These are phyloP conservation scores for Claviceps sp. DNA, from an alignment of 2,329 filamentous ascomycete species.

Conservation along the genomic window DNA sequence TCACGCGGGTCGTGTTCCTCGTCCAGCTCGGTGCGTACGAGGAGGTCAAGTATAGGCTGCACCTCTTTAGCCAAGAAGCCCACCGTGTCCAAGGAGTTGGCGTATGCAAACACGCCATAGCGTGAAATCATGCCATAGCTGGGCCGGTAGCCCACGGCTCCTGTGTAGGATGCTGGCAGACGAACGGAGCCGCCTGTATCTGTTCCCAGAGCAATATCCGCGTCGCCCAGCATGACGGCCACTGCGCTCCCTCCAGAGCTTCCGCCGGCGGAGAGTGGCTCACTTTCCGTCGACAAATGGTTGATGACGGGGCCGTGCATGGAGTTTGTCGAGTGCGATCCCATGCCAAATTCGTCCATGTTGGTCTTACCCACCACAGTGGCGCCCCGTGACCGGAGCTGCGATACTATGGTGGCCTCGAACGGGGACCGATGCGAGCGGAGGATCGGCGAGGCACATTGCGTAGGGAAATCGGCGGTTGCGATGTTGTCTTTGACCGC, in stretches of 20 bases:
- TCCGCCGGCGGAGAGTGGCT: slow-evolving; percentile 57
- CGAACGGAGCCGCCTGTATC: slow-evolving; percentile 87
- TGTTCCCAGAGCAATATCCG: slow-evolving; percentile 63
- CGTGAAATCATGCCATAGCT: slow-evolving; percentile 80
- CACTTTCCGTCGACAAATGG: slow-evolving; percentile 19
- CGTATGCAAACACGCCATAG: slow-evolving; percentile 79
- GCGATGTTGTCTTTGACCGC: slow-evolving; percentile 71
- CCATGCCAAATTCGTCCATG: slow-evolving; percentile 95
- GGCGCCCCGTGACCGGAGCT: slow-evolving; percentile 50
- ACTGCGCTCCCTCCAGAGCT: slow-evolving; percentile 91
- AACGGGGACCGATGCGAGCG: slow-evolving; percentile 60
- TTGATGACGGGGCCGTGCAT: slow-evolving; percentile 51
- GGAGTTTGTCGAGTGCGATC: slow-evolving; percentile 66
- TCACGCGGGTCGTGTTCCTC: slow-evolving; percentile 51
- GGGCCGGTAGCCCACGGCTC: slow-evolving; percentile 75
- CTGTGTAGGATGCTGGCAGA: slow-evolving; percentile 76
- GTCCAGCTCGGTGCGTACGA: slow-evolving; percentile 36
- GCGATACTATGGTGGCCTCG: slow-evolving; percentile 65
- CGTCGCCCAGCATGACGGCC: slow-evolving; percentile 52
- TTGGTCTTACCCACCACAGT: slow-evolving; percentile 69
- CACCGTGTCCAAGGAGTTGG: slow-evolving; percentile 85
- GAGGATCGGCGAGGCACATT: slow-evolving; percentile 70
- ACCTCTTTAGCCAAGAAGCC: slow-evolving; percentile 54
- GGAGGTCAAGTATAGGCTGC: slow-evolving; percentile 33
- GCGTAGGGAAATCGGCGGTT: slow-evolving; percentile 53